Conservation (phyloP, 1,139 yeast species). For the Sugiyamaella novakii region DNA sequence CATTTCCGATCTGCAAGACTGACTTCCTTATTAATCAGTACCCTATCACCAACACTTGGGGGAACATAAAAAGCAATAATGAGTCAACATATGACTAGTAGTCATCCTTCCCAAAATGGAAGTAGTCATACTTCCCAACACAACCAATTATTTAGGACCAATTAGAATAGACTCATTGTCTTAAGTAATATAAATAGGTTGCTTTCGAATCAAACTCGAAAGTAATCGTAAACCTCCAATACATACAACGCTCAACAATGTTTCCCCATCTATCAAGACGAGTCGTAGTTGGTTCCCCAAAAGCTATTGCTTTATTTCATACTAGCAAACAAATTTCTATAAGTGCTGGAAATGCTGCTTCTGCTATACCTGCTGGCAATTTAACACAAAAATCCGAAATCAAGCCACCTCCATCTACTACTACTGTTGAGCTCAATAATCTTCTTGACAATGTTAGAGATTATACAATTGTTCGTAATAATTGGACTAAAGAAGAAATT, state of each 20-base stretch:
- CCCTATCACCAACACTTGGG: no score
- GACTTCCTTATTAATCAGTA: no score
- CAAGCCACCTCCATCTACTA: background rate
- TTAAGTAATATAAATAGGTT: constrained; percentile 11
- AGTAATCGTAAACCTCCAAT: background rate
- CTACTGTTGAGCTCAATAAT: constrained; percentile 2
- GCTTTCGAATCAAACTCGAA: background rate
- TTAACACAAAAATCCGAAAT: background rate
- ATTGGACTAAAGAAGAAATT: constrained; percentile 66
- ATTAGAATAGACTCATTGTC: constrained; percentile 1
- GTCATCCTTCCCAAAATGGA: constrained; percentile 17
- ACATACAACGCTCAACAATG: background rate
- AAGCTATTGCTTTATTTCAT: constrained; percentile 8
- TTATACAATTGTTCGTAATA: constrained; percentile 36
- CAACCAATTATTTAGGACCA: constrained; percentile 1
- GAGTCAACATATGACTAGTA: constrained; percentile 14
- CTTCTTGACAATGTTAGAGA: constrained; percentile 14
- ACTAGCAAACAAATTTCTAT: background rate
- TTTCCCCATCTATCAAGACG: background rate
- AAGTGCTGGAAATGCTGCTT: background rate
- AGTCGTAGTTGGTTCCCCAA: background rate
- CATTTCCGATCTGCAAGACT: no score
- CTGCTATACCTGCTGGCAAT: background rate
- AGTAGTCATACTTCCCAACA: background rate
- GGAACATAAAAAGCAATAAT: constrained; percentile 16